Evolutionary conservation across 176 grass and related monocot species (phyloP), one percentile per base, ranked within the genome.

Genomic region (Puya raimondii): DNA sequence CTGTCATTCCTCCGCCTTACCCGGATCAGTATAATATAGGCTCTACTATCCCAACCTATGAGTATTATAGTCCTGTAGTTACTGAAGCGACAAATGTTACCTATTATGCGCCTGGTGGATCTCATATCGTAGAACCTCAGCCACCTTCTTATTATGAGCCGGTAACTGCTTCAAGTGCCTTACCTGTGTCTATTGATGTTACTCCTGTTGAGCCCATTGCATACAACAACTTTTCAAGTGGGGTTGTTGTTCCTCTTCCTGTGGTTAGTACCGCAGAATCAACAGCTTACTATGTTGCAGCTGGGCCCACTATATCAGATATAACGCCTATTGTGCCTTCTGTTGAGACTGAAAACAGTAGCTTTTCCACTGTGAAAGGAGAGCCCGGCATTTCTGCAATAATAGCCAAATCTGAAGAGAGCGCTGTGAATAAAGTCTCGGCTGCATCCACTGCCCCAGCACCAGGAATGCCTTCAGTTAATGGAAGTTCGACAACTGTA

Each of bases 101-200:
- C 72, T 92, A 88, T 70, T 92, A 85, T 82, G 80, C 80, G 73
- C 89, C 29, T 4, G 82, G 53, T 58, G 89, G 82, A 50, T 59
- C 85, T 72, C 85, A 85, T 80, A 63, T 64, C 26, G 53, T 76
- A 68, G 72, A 88, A 72, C 26, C 64, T 3, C 80, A 81, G 12
- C 89, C 80, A 61, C 77, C 66, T 63, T 80, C 77, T 75, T 88
- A 85, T 65, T 88, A 81, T 75, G 72, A 77, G 59, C 78, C 84
- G 80, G 51, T 80, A 61, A 74, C 76, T 76, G 72, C 33, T 42
- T 7, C 75, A 70, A 81, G 78, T 83, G 69, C 75, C 29, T 71
- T 86, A 70, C 58, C 90, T 84, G 81, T 82, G 57, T 66, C 70
- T 80, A 74, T 77, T 64, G 80, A 91, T 79, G 64, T 80, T 26